Percentiles rank a stretch among this genome's conserved stretches.
phyloP scores from a whole-genome alignment of 2,329 filamentous ascomycete genomes.

The Sclerotinia minor region DNA sequence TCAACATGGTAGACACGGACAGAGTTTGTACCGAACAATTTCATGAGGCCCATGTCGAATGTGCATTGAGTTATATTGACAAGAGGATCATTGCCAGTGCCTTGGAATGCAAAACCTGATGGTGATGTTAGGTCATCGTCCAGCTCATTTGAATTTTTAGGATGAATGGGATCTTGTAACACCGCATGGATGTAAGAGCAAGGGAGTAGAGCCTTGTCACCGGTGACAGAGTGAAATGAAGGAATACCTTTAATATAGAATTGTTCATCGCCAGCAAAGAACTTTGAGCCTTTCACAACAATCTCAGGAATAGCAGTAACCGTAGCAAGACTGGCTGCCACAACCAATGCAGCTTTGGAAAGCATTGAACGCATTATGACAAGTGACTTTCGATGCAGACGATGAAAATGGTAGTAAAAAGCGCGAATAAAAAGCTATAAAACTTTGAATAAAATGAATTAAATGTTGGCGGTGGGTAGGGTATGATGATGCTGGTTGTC shows the following conservation, averaged over 20 bases:
- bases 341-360: neutral
- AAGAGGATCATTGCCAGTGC: conserved; percentile 69
- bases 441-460: neutral
- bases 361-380: neutral
- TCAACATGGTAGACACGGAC: conserved; percentile 90
- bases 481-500: neutral
- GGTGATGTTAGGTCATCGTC: conserved; percentile 35
- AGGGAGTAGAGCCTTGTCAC: no score
- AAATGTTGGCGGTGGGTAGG: neutral
- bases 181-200: no score
- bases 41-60: conserved; percentile 74
- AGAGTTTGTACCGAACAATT: conserved; percentile 75
- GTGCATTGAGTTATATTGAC: conserved; percentile 73
- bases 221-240: neutral
- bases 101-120: conserved; percentile 71
- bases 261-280: conserved; percentile 37
- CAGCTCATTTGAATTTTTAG: neutral
- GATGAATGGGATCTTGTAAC: neutral
- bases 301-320: conserved; percentile 32
- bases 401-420: neutral
- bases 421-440: neutral
- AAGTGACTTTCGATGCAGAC: neutral
- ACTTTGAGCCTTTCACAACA: conserved; percentile 37
- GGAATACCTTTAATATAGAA: conserved; percentile 43
- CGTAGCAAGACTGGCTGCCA: neutral